Evolutionary conservation across 306 rosid genomes (phyloP).

Genomic region (Fagus sylvatica): DNA sequence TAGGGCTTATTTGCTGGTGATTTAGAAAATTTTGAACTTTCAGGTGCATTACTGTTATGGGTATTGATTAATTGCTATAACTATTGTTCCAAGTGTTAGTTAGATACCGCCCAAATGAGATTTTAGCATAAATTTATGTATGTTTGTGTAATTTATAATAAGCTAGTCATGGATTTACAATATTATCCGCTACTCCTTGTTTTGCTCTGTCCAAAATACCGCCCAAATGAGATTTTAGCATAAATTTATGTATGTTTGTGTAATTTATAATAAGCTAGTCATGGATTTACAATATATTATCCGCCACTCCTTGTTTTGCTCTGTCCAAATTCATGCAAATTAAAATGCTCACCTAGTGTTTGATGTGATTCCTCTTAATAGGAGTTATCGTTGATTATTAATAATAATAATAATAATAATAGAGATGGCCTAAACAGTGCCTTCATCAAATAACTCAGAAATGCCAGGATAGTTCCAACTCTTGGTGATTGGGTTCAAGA

Average conservation of each 20-base stretch:
- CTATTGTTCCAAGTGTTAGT: not conserved
- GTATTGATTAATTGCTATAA: not conserved
- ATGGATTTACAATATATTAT: not conserved
- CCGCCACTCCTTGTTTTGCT: not conserved
- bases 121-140: not conserved
- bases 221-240: not conserved
- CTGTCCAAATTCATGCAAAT: not conserved
- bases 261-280: not conserved
- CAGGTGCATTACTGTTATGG: too few relatives aligned
- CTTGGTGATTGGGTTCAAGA: too few relatives aligned
- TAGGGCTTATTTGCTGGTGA: too few relatives aligned
- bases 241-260: too few relatives aligned
- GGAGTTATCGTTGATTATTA: too few relatives aligned
- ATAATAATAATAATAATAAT: too few relatives aligned
- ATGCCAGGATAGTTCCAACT: too few relatives aligned
- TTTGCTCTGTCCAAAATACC: not conserved
- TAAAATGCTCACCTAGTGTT: slow-evolving; percentile 25
- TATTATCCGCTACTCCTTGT: not conserved
- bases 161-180: too few relatives aligned
- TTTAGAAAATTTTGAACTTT: too few relatives aligned
- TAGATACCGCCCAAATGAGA: not conserved
- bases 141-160: not conserved
- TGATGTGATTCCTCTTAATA: slow-evolving; percentile 16
- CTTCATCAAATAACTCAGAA: too few relatives aligned
- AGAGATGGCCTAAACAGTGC: too few relatives aligned